A percentile compares a stretch with the other conserved stretches of the same genome.
Conservation (phyloP, 2,329 filamentous ascomycete species). For the Trichocomaceae sp. region DNA sequence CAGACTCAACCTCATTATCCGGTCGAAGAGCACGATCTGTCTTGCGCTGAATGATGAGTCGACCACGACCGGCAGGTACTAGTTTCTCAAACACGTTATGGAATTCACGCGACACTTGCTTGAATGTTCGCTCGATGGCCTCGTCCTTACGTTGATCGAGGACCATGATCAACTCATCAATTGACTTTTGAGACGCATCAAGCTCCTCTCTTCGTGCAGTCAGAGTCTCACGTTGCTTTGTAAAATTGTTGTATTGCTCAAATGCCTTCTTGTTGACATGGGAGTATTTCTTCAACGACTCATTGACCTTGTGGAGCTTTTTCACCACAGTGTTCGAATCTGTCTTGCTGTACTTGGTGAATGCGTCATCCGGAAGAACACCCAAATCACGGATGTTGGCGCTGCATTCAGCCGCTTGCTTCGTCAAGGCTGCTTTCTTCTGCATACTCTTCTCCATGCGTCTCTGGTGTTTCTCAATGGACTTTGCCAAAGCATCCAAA, state of each 20-base stretch:
- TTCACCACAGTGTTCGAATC: conserved; percentile 66
- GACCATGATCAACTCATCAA: conserved; percentile 85
- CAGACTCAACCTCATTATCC: conserved; percentile 61
- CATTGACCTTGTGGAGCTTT: conserved; percentile 82
- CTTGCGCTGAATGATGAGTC: conserved; percentile 86
- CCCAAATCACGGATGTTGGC: conserved; percentile 89
- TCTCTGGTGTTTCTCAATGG: conserved; percentile 81
- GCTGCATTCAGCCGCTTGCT: conserved; percentile 71
- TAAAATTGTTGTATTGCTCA: conserved; percentile 98
- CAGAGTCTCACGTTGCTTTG: conserved; percentile 79
- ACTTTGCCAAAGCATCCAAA: conserved; percentile 67
- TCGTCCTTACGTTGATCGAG: conserved; percentile 95
- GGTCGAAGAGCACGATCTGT: conserved; percentile 62
- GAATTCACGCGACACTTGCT: conserved; percentile 93
- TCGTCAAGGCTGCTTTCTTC: conserved; percentile 71
- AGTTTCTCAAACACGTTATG: conserved; percentile 88
- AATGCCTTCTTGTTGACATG: conserved; percentile 99
- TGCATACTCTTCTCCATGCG: conserved; percentile 87
- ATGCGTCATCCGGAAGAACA: conserved; percentile 87
- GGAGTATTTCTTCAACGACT: conserved; percentile 89
- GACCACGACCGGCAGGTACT: conserved; percentile 85
- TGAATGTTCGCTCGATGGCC: conserved; percentile 96
- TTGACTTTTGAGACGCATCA: conserved; percentile 76
- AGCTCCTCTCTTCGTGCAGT: conserved; percentile 80
- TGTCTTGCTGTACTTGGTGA: conserved; percentile 81